phyloP scores from a whole-genome alignment of 2,329 filamentous ascomycete genomes.

The Aspergillus fijiensis region DNA sequence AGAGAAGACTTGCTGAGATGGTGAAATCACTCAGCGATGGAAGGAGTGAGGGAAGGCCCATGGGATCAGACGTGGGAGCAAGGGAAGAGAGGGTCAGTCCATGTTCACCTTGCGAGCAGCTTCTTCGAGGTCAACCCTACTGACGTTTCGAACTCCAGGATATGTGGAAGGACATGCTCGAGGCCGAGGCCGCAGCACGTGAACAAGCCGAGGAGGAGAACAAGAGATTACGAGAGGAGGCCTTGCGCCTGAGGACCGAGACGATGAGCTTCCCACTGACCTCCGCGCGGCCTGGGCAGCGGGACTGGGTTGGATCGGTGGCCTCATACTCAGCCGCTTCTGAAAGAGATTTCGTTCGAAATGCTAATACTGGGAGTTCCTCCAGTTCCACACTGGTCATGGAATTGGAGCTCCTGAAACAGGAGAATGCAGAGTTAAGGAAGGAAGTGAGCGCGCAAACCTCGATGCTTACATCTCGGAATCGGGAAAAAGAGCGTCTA shows the following conservation, averaged over 20 bases:
- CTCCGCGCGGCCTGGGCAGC: slow-evolving; percentile 33
- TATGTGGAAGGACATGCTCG: slow-evolving; percentile 92
- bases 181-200: slow-evolving; percentile 83
- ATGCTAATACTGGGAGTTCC: slow-evolving; percentile 54
- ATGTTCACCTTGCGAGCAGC: background rate
- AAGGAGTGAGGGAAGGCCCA: slow-evolving; percentile 51
- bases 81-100: slow-evolving; percentile 48
- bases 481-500: slow-evolving; percentile 88
- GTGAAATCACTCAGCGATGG: slow-evolving; percentile 64
- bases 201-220: slow-evolving; percentile 92
- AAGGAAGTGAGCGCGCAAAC: slow-evolving; percentile 93
- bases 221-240: slow-evolving; percentile 76
- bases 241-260: slow-evolving; percentile 64
- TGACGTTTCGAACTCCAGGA: slow-evolving; percentile 51
- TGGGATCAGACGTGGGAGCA: slow-evolving; percentile 52
- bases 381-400: slow-evolving; percentile 72
- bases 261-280: slow-evolving; percentile 28
- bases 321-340: slow-evolving; percentile 40
- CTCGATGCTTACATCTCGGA: slow-evolving; percentile 94
- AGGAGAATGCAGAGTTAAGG: slow-evolving; percentile 88
- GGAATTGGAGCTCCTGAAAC: slow-evolving; percentile 79
- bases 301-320: slow-evolving; percentile 37
- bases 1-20: slow-evolving; percentile 79
- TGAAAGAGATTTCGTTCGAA: slow-evolving; percentile 38
- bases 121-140: background rate